phyloP scores from a whole-genome alignment of 441 rosid genomes.

The Hura crepitans region DNA sequence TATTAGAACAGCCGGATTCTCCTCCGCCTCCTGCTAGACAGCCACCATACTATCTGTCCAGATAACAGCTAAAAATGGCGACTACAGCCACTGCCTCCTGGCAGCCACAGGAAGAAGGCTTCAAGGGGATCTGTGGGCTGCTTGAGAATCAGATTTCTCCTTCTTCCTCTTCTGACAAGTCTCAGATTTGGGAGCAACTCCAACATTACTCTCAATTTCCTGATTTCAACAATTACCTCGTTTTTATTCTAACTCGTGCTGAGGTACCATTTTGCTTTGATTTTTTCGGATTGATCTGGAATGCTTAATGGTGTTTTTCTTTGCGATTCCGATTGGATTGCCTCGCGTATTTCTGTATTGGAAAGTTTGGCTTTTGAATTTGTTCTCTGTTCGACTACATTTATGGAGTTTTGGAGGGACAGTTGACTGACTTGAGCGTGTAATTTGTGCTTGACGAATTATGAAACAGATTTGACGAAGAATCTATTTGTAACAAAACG shows the following conservation, averaged over 20 bases:
- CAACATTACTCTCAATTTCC: slow-evolving; percentile 88
- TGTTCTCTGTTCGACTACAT: slow-evolving; percentile 4
- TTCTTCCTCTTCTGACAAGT: slow-evolving; percentile 75
- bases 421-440: not conserved
- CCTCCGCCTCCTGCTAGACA: not conserved
- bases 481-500: not conserved
- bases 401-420: not conserved
- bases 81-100: slow-evolving; percentile 47
- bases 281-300: slow-evolving; percentile 5
- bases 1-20: not conserved
- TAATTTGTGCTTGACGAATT: not conserved
- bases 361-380: slow-evolving; percentile 2
- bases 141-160: slow-evolving; percentile 92
- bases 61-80: not conserved
- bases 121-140: slow-evolving; percentile 72
- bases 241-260: slow-evolving; percentile 78
- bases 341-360: not conserved
- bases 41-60: not conserved
- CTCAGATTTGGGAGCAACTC: slow-evolving; percentile 94
- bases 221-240: slow-evolving; percentile 95
- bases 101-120: slow-evolving; percentile 88
- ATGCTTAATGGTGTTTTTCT: slow-evolving; percentile 5
- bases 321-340: slow-evolving; percentile 14
- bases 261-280: slow-evolving; percentile 43
- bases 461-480: not conserved